These are phyloP conservation scores for Straminergon stramineum DNA, from an alignment of 225 moss, liverwort and hornwort species.

Conservation along the genomic window DNA sequence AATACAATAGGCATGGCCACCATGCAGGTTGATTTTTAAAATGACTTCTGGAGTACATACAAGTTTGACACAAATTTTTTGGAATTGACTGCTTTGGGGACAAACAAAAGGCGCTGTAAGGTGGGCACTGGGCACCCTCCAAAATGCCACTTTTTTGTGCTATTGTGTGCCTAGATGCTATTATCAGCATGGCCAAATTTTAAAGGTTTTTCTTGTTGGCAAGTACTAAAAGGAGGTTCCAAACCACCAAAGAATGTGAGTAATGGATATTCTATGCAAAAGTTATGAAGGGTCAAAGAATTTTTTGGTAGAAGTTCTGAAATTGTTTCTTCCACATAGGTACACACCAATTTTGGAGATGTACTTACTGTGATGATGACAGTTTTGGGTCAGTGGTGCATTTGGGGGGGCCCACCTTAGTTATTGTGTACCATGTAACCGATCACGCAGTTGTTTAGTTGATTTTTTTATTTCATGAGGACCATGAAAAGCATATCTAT, in stretches of 20 bases:
- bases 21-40: background rate
- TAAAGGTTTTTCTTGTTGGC: too few species aligned
- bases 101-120: too few species aligned
- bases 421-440: too few species aligned
- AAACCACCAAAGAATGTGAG: fast-evolving
- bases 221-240: background rate
- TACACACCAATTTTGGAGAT: too few species aligned
- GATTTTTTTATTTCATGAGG: background rate
- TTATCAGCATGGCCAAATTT: fast-evolving
- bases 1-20: background rate
- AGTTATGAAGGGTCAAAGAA: background rate
- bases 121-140: too few species aligned
- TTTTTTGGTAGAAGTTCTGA: fast-evolving
- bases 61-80: background rate
- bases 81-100: background rate
- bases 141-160: too few species aligned
- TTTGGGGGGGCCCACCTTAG: background rate
- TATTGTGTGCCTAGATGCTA: background rate
- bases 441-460: fast-evolving
- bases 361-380: fast-evolving
- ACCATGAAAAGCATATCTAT: too few species aligned
- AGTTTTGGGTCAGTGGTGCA: fast-evolving
- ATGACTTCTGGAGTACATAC: background rate
- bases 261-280: background rate
- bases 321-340: background rate